Percentiles rank a stretch among this genome's conserved stretches.
phyloP scores from a whole-genome alignment of 495 filamentous ascomycete species.

The Platismatia glauca region DNA sequence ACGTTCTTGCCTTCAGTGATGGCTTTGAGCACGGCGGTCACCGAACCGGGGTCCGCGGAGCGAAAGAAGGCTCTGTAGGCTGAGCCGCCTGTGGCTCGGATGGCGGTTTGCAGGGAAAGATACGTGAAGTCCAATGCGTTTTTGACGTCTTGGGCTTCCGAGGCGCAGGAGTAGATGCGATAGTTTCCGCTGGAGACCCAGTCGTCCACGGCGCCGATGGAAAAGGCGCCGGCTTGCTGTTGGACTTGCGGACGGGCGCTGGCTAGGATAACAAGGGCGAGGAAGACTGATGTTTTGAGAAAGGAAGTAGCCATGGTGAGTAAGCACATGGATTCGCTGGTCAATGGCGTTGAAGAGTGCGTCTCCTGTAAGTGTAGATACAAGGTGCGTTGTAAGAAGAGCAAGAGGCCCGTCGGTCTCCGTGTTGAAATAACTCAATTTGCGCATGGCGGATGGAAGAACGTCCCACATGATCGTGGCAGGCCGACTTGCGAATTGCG shows the following conservation, averaged over 20 bases:
- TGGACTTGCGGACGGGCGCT: neutral
- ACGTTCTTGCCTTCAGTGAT: neutral
- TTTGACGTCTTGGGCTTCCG: neutral
- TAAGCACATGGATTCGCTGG: neutral
- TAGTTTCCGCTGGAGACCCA: neutral
- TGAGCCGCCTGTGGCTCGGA: neutral
- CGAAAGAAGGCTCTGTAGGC: neutral
- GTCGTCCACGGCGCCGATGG: neutral
- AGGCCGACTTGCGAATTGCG: too few species aligned
- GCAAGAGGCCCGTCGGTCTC: neutral
- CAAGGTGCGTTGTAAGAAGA: neutral
- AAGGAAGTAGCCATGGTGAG: neutral
- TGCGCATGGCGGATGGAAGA: neutral
- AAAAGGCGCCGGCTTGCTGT: neutral
- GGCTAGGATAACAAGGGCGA: neutral
- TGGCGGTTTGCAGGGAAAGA: neutral
- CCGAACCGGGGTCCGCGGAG: neutral
- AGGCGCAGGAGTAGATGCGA: neutral
- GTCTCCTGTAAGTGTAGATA: neutral
- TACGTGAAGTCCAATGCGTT: neutral
- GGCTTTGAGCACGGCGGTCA: neutral
- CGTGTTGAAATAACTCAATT: neutral
- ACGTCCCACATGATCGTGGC: too few species aligned
- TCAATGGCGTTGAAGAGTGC: neutral
- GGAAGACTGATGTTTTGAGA: neutral